phyloP scores from a whole-genome alignment of 2,329 filamentous ascomycete genomes.

The Colletotrichum acutatum region DNA sequence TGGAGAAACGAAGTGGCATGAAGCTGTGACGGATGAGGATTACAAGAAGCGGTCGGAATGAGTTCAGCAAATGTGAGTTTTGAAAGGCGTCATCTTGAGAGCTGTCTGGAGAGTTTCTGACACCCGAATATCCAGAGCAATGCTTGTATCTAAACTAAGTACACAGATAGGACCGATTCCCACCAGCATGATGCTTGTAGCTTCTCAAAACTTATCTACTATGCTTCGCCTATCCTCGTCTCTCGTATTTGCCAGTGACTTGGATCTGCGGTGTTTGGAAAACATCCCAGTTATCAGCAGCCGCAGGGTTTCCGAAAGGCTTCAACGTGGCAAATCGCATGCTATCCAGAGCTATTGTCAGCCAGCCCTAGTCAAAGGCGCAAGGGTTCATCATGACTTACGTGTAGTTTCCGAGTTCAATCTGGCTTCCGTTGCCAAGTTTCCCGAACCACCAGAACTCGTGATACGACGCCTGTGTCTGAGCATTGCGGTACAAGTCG shows the following conservation, averaged over 20 bases:
- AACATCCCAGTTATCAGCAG: constrained; percentile 55
- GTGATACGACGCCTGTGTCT: constrained; percentile 4
- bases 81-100: not conserved
- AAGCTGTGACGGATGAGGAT: constrained; percentile 49
- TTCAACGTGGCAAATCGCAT: constrained; percentile 55
- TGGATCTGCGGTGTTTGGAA: constrained; percentile 49
- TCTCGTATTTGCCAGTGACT: constrained; percentile 38
- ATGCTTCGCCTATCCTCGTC: not conserved
- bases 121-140: not conserved
- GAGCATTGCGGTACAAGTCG: constrained; percentile 40
- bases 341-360: not conserved
- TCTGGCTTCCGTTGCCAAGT: constrained; percentile 30
- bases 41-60: constrained; percentile 38
- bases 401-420: constrained; percentile 32
- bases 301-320: constrained; percentile 53
- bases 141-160: no score
- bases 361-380: not conserved
- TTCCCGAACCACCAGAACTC: constrained; percentile 36
- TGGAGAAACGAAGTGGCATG: constrained; percentile 50
- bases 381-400: not conserved
- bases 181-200: not conserved
- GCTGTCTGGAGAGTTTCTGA: not conserved
- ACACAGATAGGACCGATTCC: not conserved
- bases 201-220: not conserved
- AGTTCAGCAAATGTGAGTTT: not conserved